These are phyloP conservation scores for Mimosa bimucronata DNA, from an alignment of 306 rosid species.

Conservation along the genomic window DNA sequence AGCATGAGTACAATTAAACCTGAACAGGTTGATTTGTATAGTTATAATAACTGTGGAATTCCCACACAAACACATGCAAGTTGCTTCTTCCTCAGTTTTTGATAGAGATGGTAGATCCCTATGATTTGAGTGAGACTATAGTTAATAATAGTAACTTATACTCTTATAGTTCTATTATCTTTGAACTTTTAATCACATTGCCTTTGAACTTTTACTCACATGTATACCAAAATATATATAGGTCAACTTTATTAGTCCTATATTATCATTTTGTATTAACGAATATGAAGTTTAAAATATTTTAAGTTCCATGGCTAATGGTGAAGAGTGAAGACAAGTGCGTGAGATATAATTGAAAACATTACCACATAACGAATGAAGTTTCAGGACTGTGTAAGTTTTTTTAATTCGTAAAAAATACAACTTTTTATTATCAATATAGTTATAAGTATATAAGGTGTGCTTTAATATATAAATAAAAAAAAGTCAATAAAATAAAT, in stretches of 20 bases:
- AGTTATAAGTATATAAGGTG: too few relatives aligned
- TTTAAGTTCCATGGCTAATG: background rate
- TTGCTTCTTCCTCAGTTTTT: background rate
- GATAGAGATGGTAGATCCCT: background rate
- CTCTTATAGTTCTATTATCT: too few relatives aligned
- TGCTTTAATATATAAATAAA: too few relatives aligned
- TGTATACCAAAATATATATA: background rate
- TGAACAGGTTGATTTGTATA: background rate
- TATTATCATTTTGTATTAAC: background rate
- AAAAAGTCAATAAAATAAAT: too few relatives aligned
- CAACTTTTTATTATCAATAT: too few relatives aligned
- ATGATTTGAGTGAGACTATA: background rate
- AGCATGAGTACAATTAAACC: background rate
- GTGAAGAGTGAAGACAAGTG: background rate
- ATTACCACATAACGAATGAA: background rate
- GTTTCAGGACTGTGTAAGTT: background rate
- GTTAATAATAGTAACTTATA: background rate
- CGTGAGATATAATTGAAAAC: background rate
- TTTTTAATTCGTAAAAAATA: too few relatives aligned
- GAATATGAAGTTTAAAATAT: background rate
- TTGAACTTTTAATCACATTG: background rate
- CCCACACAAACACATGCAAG: background rate
- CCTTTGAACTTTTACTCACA: too few relatives aligned
- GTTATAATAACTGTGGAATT: background rate
- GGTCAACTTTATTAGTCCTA: background rate